Percentiles rank a stretch among this genome's conserved stretches.
Evolutionary conservation across 495 filamentous ascomycete genomes (phyloP).

Genomic region (Hyaloscypha hepaticicola): DNA sequence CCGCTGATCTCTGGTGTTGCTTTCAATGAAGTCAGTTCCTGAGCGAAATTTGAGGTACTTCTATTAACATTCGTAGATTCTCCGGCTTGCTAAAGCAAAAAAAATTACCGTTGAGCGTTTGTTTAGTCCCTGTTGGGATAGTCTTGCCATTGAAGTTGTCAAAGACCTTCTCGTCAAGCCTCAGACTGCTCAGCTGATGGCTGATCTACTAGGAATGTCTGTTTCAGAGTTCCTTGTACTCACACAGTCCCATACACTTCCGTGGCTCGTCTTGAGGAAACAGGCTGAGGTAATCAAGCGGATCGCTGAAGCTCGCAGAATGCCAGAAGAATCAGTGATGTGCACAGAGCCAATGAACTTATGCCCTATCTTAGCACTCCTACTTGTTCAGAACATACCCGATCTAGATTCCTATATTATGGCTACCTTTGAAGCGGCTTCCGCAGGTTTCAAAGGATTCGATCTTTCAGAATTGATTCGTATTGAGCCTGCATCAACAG

Average conservation of each 20-base stretch:
- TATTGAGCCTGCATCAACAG: slow-evolving; percentile 70
- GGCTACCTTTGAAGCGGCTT: slow-evolving; percentile 61
- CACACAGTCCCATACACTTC: slow-evolving; percentile 80
- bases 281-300: slow-evolving; percentile 74
- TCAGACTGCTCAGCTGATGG: slow-evolving; percentile 75
- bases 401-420: slow-evolving; percentile 69
- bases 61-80: slow-evolving; percentile 41
- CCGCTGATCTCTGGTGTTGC: slow-evolving; percentile 73
- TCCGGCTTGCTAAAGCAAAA: slow-evolving; percentile 62
- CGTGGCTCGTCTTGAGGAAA: slow-evolving; percentile 77
- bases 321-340: slow-evolving; percentile 55
- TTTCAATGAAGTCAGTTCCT: slow-evolving; percentile 66
- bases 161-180: slow-evolving; percentile 79
- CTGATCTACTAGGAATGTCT: slow-evolving; percentile 72
- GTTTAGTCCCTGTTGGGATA: slow-evolving; percentile 84
- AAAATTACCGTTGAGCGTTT: slow-evolving; percentile 60
- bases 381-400: slow-evolving; percentile 68
- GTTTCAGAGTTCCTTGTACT: slow-evolving; percentile 69
- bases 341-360: slow-evolving; percentile 69
- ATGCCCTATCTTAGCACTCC: slow-evolving; percentile 71
- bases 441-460: slow-evolving; percentile 63
- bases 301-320: slow-evolving; percentile 71
- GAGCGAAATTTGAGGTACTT: slow-evolving; percentile 11
- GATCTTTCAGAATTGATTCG: slow-evolving; percentile 68
- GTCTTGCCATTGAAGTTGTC: slow-evolving; percentile 71